Percentiles rank a stretch among this genome's conserved stretches.
Conservation (phyloP, 129 eudicot genomes). For the Arctium lappa region DNA sequence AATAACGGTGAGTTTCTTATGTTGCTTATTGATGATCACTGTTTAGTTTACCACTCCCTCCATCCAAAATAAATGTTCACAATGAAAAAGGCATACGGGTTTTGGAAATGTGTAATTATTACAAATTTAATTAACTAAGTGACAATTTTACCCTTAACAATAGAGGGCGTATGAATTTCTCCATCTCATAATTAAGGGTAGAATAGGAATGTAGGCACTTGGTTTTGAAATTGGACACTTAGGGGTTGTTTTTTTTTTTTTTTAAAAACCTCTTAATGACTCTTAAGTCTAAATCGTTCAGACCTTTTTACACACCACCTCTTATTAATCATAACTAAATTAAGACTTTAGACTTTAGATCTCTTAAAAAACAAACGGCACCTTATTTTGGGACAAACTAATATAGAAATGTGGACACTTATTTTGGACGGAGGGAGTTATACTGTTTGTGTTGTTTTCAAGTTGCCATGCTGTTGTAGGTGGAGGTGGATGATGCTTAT, state of each 20-base stretch:
- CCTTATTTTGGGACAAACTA: no score
- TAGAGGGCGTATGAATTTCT: neutral
- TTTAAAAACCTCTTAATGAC: no score
- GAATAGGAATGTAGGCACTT: neutral
- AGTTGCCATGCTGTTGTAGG: constrained; percentile 39
- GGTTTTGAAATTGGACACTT: no score
- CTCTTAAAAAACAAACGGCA: no score
- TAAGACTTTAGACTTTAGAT: no score
- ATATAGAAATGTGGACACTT: neutral
- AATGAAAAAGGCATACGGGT: neutral
- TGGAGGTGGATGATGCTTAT: constrained; percentile 75
- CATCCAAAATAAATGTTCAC: neutral
- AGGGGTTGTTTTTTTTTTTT: no score
- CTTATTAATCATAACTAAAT: no score
- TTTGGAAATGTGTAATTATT: neutral
- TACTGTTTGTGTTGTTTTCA: neutral
- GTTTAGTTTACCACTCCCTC: neutral
- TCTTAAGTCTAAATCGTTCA: no score
- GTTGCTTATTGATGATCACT: neutral
- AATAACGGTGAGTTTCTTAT: constrained; percentile 53
- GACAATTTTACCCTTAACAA: neutral
- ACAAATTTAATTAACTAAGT: neutral
- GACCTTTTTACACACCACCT: no score
- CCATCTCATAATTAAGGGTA: neutral
- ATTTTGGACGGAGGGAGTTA: neutral